A percentile compares a stretch with the other conserved stretches of the same genome.
Conservation (phyloP, 768 basidiomycete species). For the Tulasnella sp. region DNA sequence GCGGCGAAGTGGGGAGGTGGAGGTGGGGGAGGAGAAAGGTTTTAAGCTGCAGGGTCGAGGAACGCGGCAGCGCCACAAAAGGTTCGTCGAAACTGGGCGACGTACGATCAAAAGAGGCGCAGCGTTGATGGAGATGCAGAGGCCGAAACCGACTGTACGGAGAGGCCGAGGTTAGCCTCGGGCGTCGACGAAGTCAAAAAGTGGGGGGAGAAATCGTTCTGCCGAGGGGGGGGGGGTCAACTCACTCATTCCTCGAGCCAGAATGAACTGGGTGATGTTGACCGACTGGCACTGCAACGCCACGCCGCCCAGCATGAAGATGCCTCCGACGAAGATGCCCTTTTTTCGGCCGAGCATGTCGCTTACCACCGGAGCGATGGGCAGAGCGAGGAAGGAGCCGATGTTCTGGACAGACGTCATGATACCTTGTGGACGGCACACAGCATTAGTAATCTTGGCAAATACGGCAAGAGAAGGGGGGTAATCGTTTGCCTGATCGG, state of each 20-base stretch:
- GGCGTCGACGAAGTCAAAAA: background rate
- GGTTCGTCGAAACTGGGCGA: background rate
- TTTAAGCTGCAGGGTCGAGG: conserved; percentile 7
- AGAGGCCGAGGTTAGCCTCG: background rate
- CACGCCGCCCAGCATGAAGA: conserved; percentile 68
- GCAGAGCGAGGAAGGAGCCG: conserved; percentile 53
- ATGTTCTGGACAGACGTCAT: conserved; percentile 33
- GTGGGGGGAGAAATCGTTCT: background rate
- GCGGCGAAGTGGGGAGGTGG: background rate
- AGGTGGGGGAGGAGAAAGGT: background rate
- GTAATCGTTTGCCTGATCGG: background rate
- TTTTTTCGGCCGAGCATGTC: conserved; percentile 64
- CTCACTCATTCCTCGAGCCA: conserved; percentile 54
- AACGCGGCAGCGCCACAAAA: background rate
- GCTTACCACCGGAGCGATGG: conserved; percentile 63
- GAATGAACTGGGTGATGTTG: conserved; percentile 58
- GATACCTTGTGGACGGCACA: conserved; percentile 10
- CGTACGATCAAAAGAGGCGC: conserved; percentile 33
- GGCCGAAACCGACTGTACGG: conserved; percentile 61
- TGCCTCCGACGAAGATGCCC: conserved; percentile 61
- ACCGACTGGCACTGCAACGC: conserved; percentile 57
- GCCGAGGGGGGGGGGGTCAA: background rate
- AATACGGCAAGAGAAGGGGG: too few relatives aligned
- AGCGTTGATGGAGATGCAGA: conserved; percentile 64
- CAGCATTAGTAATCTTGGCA: too few relatives aligned